Evolutionary conservation across 768 basidiomycete genomes (phyloP), one percentile per base, ranked within the genome.

Genomic region (Tylopilus sp.): DNA sequence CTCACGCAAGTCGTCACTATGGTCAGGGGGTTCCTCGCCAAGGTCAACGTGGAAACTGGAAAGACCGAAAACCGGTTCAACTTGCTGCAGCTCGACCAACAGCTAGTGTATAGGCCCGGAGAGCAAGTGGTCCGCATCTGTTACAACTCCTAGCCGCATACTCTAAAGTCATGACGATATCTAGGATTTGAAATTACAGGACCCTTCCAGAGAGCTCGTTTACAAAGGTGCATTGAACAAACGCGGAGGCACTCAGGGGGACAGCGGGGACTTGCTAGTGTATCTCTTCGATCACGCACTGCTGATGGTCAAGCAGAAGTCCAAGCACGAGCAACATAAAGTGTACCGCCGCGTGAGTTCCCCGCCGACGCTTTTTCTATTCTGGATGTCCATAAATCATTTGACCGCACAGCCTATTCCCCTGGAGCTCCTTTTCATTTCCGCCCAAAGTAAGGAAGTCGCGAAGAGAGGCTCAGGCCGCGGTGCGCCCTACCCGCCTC

Each of bases 241-340:
- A 65, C 84, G 94, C 9, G 84, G 85, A 2, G 83, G 83, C 4
- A 74, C 75, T 7, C 79, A 85, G 62, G 78, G 79, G 54, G 87
- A 88, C 55, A 92, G 85, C 62, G 93, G 92, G 16, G 96, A 98
- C 67, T 76, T 98, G 45, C 82, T 91, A 62, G 90, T 96, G 7
- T 98, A 96, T 75, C 72, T 99, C 63, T 97, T 99, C 66, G 97
- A 99, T 68, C 97, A 99, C 70, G 94, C 94, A 2, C 74, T 99
- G 38, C 75, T 99, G 29, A 92, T 98, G 82, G 94, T 90, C 58
- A 98, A 93, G 73, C 87, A 93, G 66, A 94, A 92, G 71, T 90
- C 85, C 71, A 93, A 94, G 67, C 85, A 86, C 46, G 95, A 98
- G 60, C 91, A 93, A 63, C 87, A 84, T 71, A 91, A 90, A 66